Conservation (phyloP, 164 flowering plant genomes). For the Platanus orientalis region DNA sequence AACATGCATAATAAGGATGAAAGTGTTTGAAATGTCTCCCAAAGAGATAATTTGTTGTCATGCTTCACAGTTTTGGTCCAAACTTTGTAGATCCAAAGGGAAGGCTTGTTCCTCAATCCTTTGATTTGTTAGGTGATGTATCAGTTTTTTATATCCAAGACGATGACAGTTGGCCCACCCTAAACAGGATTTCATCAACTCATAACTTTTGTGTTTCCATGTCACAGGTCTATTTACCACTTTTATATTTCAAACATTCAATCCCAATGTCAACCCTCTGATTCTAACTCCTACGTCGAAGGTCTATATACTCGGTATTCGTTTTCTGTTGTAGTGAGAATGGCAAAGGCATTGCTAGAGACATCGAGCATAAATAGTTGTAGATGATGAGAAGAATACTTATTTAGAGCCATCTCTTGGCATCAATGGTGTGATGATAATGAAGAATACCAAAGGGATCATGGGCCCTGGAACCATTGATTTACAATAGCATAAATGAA, state of each 20-base stretch:
- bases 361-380: constrained; percentile 20
- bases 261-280: constrained; percentile 76
- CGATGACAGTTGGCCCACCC: neutral
- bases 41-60: constrained; percentile 71
- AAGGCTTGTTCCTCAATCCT: constrained; percentile 79
- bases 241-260: constrained; percentile 87
- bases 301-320: no score
- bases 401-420: constrained; percentile 32
- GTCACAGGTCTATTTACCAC: constrained; percentile 80
- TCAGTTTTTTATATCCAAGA: neutral
- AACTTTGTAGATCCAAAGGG: constrained; percentile 83
- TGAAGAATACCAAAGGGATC: constrained; percentile 68
- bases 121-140: constrained; percentile 68
- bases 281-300: constrained; percentile 58
- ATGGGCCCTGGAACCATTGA: constrained; percentile 95
- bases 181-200: neutral
- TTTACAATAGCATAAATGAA: no score
- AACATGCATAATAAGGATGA: neutral
- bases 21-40: constrained; percentile 3
- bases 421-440: constrained; percentile 40
- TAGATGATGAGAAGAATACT: no score
- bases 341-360: constrained; percentile 52
- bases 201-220: constrained; percentile 9
- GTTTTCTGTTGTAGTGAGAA: constrained; percentile 38
- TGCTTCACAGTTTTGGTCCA: constrained; percentile 55